Conservation (phyloP, 2,329 filamentous ascomycete species). For the Aspergillus terreus region DNA sequence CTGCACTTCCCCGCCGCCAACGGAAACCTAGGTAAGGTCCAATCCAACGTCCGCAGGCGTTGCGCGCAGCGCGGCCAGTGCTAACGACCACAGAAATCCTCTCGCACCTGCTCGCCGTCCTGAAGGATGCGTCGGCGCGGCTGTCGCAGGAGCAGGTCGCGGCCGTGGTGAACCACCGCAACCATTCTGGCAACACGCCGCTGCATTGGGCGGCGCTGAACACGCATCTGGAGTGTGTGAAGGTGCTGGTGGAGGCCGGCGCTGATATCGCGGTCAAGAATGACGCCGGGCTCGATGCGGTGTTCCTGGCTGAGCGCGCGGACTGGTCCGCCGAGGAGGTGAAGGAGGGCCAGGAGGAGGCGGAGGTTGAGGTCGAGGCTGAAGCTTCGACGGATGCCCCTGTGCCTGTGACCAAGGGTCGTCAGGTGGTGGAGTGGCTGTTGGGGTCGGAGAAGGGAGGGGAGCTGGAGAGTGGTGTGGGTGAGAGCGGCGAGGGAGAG, state of each 20-base stretch:
- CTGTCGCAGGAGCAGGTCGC: constrained; percentile 13
- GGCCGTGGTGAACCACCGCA: constrained; percentile 52
- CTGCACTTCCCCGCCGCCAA: constrained; percentile 94
- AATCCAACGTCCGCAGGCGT: no score
- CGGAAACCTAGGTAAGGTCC: constrained; percentile 64
- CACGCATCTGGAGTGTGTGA: constrained; percentile 76
- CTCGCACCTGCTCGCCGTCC: constrained; percentile 43
- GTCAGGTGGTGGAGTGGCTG: constrained; percentile 42
- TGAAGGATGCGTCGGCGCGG: constrained; percentile 19
- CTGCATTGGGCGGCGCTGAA: constrained; percentile 93
- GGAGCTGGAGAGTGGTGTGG: constrained; percentile 30
- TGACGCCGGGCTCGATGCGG: constrained; percentile 74
- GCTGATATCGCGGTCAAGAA: constrained; percentile 78
- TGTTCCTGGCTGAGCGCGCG: constrained; percentile 70
- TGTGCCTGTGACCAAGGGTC: constrained; percentile 30
- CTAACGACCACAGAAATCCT: constrained; percentile 42
- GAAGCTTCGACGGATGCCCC: constrained; percentile 13
- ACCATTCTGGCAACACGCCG: constrained; percentile 82
- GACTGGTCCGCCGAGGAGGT: constrained; percentile 58
- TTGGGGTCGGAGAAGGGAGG: constrained; percentile 35
- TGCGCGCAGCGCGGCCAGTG: no score
- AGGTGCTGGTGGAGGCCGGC: constrained; percentile 69
- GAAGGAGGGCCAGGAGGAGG: constrained; percentile 15
- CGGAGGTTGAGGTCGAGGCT: constrained; percentile 16
- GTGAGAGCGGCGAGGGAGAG: constrained; percentile 7